A percentile compares a stretch with the other conserved stretches of the same genome.
Evolutionary conservation across 768 basidiomycete species (phyloP).

Genomic region (Harrya chromipes): DNA sequence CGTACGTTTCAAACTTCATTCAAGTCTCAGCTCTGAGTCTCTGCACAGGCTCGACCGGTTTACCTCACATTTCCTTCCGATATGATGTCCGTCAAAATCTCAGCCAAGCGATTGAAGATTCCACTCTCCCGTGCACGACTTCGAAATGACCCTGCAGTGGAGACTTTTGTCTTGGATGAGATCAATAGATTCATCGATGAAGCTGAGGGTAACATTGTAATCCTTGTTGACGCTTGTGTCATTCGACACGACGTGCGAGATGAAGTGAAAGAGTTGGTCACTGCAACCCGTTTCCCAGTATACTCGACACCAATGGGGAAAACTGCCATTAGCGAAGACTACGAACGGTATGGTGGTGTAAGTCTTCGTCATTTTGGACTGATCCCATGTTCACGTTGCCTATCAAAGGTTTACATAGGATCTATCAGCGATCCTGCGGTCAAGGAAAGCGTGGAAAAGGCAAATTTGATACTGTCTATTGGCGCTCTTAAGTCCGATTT

Average conservation of each 20-base stretch:
- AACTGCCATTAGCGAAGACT: conserved; percentile 65
- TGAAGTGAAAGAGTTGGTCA: conserved; percentile 60
- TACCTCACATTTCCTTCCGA: conserved; percentile 89
- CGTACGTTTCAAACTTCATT: conserved; percentile 30
- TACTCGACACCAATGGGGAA: conserved; percentile 84
- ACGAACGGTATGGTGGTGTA: conserved; percentile 77
- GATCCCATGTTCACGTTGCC: background rate
- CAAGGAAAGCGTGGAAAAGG: conserved; percentile 68
- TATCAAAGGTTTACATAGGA: conserved; percentile 68
- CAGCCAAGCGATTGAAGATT: conserved; percentile 57
- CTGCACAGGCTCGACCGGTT: conserved; percentile 69
- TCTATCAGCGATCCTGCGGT: conserved; percentile 62
- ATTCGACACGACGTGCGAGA: conserved; percentile 64
- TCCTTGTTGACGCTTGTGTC: conserved; percentile 82
- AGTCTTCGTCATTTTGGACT: conserved; percentile 24
- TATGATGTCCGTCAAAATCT: conserved; percentile 65
- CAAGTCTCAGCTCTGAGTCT: background rate
- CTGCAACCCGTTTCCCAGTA: conserved; percentile 67
- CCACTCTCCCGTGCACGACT: conserved; percentile 51
- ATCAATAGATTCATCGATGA: conserved; percentile 62
- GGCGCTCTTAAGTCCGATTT: conserved; percentile 74
- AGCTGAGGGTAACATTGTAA: conserved; percentile 58
- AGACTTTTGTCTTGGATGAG: conserved; percentile 69
- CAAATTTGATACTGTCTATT: conserved; percentile 73
- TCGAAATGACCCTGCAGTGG: conserved; percentile 53